Evolutionary conservation across 768 basidiomycete species (phyloP), one percentile per base, ranked within the genome.

Genomic region (Gautieria morchelliformis): DNA sequence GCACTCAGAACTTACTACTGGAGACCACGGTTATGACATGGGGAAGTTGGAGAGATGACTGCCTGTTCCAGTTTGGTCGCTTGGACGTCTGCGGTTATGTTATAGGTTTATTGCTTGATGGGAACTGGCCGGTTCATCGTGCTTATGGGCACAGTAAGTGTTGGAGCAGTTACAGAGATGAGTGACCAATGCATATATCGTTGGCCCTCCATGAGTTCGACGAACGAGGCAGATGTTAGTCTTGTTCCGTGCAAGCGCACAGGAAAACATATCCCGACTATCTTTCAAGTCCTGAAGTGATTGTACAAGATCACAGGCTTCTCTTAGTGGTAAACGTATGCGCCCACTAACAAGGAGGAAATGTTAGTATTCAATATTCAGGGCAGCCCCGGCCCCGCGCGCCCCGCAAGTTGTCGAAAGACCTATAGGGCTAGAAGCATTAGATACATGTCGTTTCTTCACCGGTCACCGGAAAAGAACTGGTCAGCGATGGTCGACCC

Each of bases 91-190:
- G 69, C 9, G 76, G 76, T 35, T n/a, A n/a, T n/a, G n/a, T 72
- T 72, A 63, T 75, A 78, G 37, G 78, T 70, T 69, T 78, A 74
- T 17, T 76, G 72, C 52, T 78, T 76, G 75, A n/a, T 74, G 69
- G 20, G 76, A 60, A 24, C 75, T 75, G 19, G 69, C 72, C 32
- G 74, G 74, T 41, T 75, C 74, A 1, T 63, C 64, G 5, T 64
- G 66, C 57, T 61, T 66, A 61, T 76, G 75, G 56, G 72, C 70
- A 37, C 64, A 59, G 63, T 78, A 78, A 78, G 78, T 30, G 68
- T 64, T 55, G 64, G 65, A 27, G 66, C 75, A 7, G 65, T 67
- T 19, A 66, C 60, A 12, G 70, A 61, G 14, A 52, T 63, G 40
- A 78, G 67, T 61, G 70, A 72, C n/a, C n/a, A n/a, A n/a, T n/a